These are phyloP conservation scores for Tricholoma furcatifolium DNA, from an alignment of 768 basidiomycete species.

Conservation along the genomic window DNA sequence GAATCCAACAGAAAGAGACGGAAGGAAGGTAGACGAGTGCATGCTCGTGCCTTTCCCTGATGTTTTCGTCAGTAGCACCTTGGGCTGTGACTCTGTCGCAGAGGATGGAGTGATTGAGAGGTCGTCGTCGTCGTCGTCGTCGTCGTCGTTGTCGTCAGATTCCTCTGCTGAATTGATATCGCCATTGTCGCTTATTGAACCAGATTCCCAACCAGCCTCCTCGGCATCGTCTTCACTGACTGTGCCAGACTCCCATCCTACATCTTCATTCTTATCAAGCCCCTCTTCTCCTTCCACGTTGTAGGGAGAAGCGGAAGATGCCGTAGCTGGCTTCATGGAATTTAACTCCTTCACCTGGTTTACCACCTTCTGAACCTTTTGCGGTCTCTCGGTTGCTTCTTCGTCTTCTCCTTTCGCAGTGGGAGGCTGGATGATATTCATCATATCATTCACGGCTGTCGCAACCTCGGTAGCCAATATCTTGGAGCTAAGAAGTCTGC, in stretches of 20 bases:
- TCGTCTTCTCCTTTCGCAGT: constrained; percentile 9
- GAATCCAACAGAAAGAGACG: constrained; percentile 86
- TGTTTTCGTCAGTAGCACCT: constrained; percentile 22
- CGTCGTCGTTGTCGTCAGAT: constrained; percentile 31
- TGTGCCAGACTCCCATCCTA: constrained; percentile 43
- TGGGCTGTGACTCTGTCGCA: constrained; percentile 18
- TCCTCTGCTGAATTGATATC: constrained; percentile 30
- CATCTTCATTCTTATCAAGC: constrained; percentile 24
- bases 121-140: constrained; percentile 34
- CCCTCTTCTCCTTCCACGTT: constrained; percentile 22
- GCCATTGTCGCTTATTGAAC: constrained; percentile 34
- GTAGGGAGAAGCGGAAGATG: background rate
- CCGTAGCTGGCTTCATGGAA: background rate
- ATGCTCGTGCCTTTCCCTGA: constrained; percentile 23
- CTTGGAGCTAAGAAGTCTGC: constrained; percentile 75
- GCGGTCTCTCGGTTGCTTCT: constrained; percentile 15
- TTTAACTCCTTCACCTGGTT: constrained; percentile 14
- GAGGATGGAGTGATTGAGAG: constrained; percentile 21
- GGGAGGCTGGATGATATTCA: constrained; percentile 36
- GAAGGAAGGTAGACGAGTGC: constrained; percentile 76
- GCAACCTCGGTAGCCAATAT: constrained; percentile 60
- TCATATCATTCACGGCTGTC: constrained; percentile 49
- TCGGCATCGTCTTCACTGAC: constrained; percentile 27
- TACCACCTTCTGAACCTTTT: constrained; percentile 22
- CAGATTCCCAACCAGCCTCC: constrained; percentile 54